Evolutionary conservation across 176 grass and related monocot species (phyloP).

Genomic region (Phoenix roebelenii): DNA sequence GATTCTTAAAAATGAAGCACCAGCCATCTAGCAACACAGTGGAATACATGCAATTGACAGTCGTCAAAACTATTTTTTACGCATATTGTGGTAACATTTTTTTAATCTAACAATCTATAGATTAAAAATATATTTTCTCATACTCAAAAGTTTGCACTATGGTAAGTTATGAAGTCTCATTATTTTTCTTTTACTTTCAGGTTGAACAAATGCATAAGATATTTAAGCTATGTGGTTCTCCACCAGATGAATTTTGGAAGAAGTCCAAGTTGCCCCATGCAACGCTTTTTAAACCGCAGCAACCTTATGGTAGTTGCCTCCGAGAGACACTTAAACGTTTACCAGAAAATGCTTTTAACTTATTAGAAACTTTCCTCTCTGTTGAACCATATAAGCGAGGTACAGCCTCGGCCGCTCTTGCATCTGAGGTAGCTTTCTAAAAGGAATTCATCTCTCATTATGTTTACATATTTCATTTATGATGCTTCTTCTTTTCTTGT

Average conservation of each 20-base stretch:
- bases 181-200: conserved; percentile 6
- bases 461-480: not conserved
- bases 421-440: conserved; percentile 41
- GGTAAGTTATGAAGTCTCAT: no score
- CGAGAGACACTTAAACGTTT: conserved; percentile 40
- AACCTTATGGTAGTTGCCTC: conserved; percentile 44
- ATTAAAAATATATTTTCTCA: no score
- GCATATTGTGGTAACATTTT: no score
- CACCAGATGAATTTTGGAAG: conserved; percentile 61
- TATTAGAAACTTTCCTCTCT: conserved; percentile 52
- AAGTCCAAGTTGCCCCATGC: conserved; percentile 38
- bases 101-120: no score
- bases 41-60: no score
- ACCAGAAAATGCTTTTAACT: conserved; percentile 30
- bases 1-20: no score
- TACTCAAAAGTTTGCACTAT: no score
- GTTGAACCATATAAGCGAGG: conserved; percentile 54
- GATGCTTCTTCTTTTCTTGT: not conserved
- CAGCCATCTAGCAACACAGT: no score
- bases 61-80: no score
- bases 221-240: conserved; percentile 94
- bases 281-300: conserved; percentile 61
- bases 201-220: conserved; percentile 96
- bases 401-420: conserved; percentile 55
- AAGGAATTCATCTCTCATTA: not conserved